These are phyloP conservation scores for Austropuccinia psidii DNA, from an alignment of 1,284 basidiomycete genomes.

Conservation along the genomic window DNA sequence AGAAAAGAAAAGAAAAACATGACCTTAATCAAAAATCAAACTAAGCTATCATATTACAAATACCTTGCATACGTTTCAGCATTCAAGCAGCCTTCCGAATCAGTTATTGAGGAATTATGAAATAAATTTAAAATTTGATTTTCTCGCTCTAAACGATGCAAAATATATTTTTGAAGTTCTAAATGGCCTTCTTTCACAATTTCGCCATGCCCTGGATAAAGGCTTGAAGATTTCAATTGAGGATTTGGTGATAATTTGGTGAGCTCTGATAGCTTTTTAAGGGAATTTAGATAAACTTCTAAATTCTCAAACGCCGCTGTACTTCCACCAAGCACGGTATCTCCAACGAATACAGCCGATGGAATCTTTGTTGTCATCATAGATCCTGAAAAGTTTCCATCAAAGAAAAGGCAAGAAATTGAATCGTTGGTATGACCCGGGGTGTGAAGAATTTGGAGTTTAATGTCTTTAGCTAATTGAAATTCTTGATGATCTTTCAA, in stretches of 20 bases:
- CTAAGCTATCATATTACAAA: conserved; percentile 15
- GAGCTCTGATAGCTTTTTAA: conserved; percentile 59
- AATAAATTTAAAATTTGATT: conserved; percentile 64
- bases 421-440: conserved; percentile 90
- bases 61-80: conserved; percentile 55
- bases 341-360: conserved; percentile 71
- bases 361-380: background rate
- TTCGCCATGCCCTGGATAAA: conserved; percentile 86
- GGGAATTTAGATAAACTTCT: conserved; percentile 60
- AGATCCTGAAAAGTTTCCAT: conserved; percentile 16
- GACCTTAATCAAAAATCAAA: background rate
- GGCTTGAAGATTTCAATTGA: conserved; percentile 46
- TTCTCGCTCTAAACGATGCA: conserved; percentile 74
- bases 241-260: background rate
- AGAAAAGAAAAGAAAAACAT: background rate
- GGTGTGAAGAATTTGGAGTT: conserved; percentile 65
- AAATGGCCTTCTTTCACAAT: conserved; percentile 57
- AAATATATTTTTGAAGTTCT: conserved; percentile 64
- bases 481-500: conserved; percentile 20
- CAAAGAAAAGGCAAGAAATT: conserved; percentile 51
- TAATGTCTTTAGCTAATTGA: conserved; percentile 46
- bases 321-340: conserved; percentile 83
- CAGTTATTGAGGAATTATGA: conserved; percentile 44
- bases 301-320: conserved; percentile 86
- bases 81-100: conserved; percentile 47